Evolutionary conservation across 495 filamentous ascomycete genomes (phyloP).

Genomic region (Chaetomium fimeti): DNA sequence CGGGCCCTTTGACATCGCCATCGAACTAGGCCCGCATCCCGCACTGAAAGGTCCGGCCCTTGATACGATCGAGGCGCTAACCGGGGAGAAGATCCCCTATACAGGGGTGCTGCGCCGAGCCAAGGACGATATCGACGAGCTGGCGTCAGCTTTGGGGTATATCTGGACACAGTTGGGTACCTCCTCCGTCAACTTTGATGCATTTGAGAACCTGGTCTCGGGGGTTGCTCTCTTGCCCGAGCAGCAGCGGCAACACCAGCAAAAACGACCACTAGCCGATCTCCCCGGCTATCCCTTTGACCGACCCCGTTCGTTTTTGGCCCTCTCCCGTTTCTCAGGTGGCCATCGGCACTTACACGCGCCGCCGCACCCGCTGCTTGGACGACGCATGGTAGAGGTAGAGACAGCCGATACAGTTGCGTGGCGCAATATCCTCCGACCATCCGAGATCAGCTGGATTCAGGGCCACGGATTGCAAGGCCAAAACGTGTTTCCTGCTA

Average conservation of each 20-base stretch:
- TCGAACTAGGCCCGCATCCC: slow-evolving; percentile 3
- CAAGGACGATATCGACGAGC: slow-evolving; percentile 24
- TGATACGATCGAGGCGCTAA: neutral
- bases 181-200: slow-evolving; percentile 7
- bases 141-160: slow-evolving; percentile 34
- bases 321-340: slow-evolving; percentile 44
- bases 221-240: neutral
- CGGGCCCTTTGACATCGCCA: neutral
- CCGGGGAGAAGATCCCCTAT: neutral
- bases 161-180: slow-evolving; percentile 32
- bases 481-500: slow-evolving; percentile 53
- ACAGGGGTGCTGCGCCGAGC: neutral
- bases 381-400: slow-evolving; percentile 33
- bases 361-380: slow-evolving; percentile 46
- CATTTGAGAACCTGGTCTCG: neutral
- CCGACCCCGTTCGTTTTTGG: slow-evolving; percentile 45
- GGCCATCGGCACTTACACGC: slow-evolving; percentile 20
- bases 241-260: too few species aligned
- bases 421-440: slow-evolving; percentile 43
- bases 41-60: neutral
- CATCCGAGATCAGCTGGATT: slow-evolving; percentile 47
- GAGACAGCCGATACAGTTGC: slow-evolving; percentile 26
- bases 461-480: slow-evolving; percentile 43
- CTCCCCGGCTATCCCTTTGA: slow-evolving; percentile 54
- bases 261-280: slow-evolving; percentile 13